Percentiles rank a stretch among this genome's conserved stretches.
phyloP scores from a whole-genome alignment of 1,284 basidiomycete species.

The Marasmius oreades region DNA sequence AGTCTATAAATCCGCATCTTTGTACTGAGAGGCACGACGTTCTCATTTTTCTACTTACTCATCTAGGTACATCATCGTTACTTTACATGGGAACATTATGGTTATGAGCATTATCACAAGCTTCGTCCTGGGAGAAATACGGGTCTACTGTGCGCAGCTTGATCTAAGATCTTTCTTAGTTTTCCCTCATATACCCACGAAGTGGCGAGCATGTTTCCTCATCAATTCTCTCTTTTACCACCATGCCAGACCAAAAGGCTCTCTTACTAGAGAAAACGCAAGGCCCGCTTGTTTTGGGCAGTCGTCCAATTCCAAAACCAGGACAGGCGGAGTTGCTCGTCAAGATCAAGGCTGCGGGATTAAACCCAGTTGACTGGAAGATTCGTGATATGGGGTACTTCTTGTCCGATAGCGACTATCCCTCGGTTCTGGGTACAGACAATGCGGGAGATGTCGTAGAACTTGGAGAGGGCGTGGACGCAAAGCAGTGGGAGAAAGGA shows the following conservation, averaged over 20 bases:
- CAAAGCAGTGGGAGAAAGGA: constrained; percentile 9
- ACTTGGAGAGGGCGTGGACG: constrained; percentile 32
- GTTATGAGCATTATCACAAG: no score
- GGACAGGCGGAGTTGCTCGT: constrained; percentile 37
- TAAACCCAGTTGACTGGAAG: constrained; percentile 43
- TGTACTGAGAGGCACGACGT: no score
- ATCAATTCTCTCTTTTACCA: background rate
- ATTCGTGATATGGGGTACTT: constrained; percentile 30
- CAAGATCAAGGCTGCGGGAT: constrained; percentile 32
- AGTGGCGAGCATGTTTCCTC: background rate
- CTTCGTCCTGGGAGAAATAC: no score
- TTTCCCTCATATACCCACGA: background rate
- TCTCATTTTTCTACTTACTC: no score
- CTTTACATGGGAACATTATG: no score
- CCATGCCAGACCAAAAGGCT: background rate
- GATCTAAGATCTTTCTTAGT: no score
- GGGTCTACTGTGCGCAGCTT: no score
- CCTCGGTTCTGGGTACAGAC: constrained; percentile 42
- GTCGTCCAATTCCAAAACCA: constrained; percentile 20
- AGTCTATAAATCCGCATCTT: no score
- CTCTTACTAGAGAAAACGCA: constrained; percentile 14
- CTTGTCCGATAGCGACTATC: constrained; percentile 19
- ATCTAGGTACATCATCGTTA: no score
- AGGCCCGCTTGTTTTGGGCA: constrained; percentile 23
- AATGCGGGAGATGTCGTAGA: constrained; percentile 40